Evolutionary conservation across 75 land plant genomes (phyloP).

Genomic region (Picea sitchensis): DNA sequence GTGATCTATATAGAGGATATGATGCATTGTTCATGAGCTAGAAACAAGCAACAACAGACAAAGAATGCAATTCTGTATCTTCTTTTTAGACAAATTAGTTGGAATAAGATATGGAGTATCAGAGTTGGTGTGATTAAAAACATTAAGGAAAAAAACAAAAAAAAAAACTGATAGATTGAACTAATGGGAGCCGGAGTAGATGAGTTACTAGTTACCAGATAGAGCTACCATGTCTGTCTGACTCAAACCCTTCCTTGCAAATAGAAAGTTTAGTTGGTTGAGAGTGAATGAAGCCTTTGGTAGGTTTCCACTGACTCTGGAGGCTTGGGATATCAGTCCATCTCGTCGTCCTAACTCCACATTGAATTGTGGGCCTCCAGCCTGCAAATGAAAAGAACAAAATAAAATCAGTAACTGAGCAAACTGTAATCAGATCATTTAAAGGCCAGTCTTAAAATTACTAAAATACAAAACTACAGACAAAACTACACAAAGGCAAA

Average conservation of each 20-base stretch:
- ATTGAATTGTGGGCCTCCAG: slow-evolving; percentile 58
- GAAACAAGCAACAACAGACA: too few relatives aligned
- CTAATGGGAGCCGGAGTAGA: neutral
- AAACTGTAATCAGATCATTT: too few relatives aligned
- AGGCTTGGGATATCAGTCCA: slow-evolving; percentile 59
- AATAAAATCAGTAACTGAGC: too few relatives aligned
- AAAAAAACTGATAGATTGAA: too few relatives aligned
- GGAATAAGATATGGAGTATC: neutral
- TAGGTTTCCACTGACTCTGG: slow-evolving; percentile 46
- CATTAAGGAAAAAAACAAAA: neutral
- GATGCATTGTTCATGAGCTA: too few relatives aligned
- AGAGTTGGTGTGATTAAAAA: neutral
- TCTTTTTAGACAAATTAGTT: too few relatives aligned
- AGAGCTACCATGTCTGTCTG: slow-evolving; percentile 77
- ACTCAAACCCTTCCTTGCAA: slow-evolving; percentile 45
- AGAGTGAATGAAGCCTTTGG: slow-evolving; percentile 56
- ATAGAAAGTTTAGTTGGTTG: slow-evolving; percentile 43
- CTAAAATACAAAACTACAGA: too few relatives aligned
- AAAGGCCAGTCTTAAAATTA: too few relatives aligned
- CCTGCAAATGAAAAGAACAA: slow-evolving; percentile 18
- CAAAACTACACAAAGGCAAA: too few relatives aligned
- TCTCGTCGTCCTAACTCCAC: slow-evolving; percentile 69
- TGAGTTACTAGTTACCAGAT: slow-evolving; percentile 2
- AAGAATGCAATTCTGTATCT: too few relatives aligned
- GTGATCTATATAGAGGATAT: too few relatives aligned